Conservation (phyloP, 345 rosid genomes). For the Brassica juncea region DNA sequence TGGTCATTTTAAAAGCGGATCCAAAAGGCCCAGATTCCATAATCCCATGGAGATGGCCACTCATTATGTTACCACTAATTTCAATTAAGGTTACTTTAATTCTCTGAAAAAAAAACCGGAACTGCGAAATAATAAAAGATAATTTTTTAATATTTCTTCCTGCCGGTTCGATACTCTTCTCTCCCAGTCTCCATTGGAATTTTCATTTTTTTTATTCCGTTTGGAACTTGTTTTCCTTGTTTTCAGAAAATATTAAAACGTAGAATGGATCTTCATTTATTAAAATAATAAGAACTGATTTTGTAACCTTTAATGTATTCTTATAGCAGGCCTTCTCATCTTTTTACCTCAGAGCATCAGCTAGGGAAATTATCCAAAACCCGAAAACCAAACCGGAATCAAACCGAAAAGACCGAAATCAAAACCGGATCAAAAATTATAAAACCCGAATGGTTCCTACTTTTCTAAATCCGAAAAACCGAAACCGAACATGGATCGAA, state of each 20-base stretch:
- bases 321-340: not conserved
- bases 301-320: not conserved
- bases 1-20: conserved; percentile 29
- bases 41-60: conserved; percentile 19
- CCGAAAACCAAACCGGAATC: too few species aligned
- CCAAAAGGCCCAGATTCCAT: conserved; percentile 18
- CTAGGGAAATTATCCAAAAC: too few species aligned
- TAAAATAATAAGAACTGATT: too few species aligned
- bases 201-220: not conserved
- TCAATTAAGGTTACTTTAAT: not conserved
- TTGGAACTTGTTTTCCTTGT: not conserved
- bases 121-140: not conserved
- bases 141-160: not conserved
- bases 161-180: too few species aligned
- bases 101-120: not conserved
- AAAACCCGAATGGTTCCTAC: too few species aligned
- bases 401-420: too few species aligned
- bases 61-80: conserved; percentile 23
- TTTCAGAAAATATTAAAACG: not conserved
- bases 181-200: not conserved
- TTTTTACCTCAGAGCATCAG: too few species aligned
- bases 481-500: too few species aligned
- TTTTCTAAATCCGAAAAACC: too few species aligned
- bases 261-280: not conserved
- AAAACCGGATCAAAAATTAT: too few species aligned